Conservation (phyloP, 306 rosid species). For the Arachis stenosperma region DNA sequence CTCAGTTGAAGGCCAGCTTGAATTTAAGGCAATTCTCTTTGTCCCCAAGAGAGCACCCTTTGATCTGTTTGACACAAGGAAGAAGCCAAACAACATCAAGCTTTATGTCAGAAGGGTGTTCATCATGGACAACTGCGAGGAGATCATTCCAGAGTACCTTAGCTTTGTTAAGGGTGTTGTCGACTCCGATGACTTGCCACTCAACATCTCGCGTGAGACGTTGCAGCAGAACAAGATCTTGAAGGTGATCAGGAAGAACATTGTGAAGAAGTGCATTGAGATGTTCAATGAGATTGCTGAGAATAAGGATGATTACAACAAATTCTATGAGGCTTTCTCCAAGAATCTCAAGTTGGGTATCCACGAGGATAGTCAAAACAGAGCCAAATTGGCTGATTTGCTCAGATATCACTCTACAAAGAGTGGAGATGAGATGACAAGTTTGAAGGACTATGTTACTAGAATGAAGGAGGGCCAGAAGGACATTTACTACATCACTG, state of each 20-base stretch:
- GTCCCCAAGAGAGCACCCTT: conserved; percentile 77
- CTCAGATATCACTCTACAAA: conserved; percentile 70
- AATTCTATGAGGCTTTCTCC: conserved; percentile 69
- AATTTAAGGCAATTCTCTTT: conserved; percentile 70
- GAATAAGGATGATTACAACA: conserved; percentile 69
- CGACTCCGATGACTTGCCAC: conserved; percentile 75
- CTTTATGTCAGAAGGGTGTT: conserved; percentile 76
- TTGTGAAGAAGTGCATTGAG: conserved; percentile 77
- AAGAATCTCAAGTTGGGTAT: conserved; percentile 74
- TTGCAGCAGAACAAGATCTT: conserved; percentile 72
- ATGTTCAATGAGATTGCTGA: conserved; percentile 78
- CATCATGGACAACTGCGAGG: conserved; percentile 78
- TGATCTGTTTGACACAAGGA: conserved; percentile 69
- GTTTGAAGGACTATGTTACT: conserved; percentile 72
- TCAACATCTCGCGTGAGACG: conserved; percentile 76
- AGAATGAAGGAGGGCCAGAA: conserved; percentile 79
- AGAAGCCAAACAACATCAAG: conserved; percentile 77
- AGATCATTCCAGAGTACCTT: conserved; percentile 75
- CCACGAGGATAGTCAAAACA: conserved; percentile 77
- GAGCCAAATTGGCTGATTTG: conserved; percentile 64
- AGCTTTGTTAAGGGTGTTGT: conserved; percentile 78
- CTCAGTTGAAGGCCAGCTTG: conserved; percentile 78
- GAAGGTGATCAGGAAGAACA: conserved; percentile 73
- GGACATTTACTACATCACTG: conserved; percentile 71
- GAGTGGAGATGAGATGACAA: conserved; percentile 73